Evolutionary conservation across 129 eudicot genomes (phyloP).

Genomic region (Flaveria robusta): DNA sequence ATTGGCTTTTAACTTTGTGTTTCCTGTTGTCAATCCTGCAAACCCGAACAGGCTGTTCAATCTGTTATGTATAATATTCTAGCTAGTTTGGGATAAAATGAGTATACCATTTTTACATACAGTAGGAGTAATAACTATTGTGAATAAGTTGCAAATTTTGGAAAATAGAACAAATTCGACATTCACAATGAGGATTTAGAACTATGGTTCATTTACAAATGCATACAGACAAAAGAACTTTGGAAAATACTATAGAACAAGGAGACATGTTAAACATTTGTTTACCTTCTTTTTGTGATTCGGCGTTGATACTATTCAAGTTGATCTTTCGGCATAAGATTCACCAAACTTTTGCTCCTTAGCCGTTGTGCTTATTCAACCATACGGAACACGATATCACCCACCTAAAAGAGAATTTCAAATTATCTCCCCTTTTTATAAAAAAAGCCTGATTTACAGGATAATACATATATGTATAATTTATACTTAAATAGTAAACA

Average conservation of each 20-base stretch:
- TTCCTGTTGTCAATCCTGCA: no score
- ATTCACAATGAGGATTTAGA: constrained; percentile 25
- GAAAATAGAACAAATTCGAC: constrained; percentile 23
- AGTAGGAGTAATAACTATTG: neutral
- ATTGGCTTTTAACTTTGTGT: no score
- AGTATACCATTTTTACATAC: no score
- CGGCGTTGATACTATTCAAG: constrained; percentile 26
- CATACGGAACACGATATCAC: neutral
- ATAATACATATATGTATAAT: neutral
- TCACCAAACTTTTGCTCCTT: constrained; percentile 37
- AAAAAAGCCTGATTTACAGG: neutral
- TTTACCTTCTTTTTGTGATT: constrained; percentile 12
- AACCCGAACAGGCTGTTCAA: no score
- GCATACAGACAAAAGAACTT: constrained; percentile 27
- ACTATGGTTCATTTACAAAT: neutral
- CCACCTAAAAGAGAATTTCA: neutral
- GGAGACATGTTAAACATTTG: neutral
- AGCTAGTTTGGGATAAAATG: no score
- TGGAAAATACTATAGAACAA: constrained; percentile 33
- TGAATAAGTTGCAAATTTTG: constrained; percentile 10
- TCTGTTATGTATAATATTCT: no score
- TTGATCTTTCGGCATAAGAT: constrained; percentile 36
- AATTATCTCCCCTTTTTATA: neutral
- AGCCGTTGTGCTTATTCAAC: constrained; percentile 28
- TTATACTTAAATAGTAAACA: neutral